A percentile compares a stretch with the other conserved stretches of the same genome.
Evolutionary conservation across 1,139 yeast genomes (phyloP).

Genomic region (Debaryomycetaceae sp.): DNA sequence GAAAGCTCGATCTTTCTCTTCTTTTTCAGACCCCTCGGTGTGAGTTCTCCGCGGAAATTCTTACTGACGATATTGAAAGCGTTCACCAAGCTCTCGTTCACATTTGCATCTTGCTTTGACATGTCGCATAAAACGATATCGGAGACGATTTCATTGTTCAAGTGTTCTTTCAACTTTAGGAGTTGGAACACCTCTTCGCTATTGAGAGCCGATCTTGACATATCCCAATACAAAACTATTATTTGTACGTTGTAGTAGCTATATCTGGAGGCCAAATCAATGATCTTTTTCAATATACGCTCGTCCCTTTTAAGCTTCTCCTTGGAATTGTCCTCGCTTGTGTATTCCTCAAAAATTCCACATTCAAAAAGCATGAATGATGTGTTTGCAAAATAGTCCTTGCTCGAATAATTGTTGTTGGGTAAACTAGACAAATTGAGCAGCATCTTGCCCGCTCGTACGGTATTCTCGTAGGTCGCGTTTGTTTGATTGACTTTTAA

Average conservation of each 20-base stretch:
- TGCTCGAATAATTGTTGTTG: slow-evolving; percentile 27
- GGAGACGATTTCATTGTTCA: slow-evolving; percentile 11
- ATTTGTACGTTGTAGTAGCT: slow-evolving; percentile 35
- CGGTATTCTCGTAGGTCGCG: slow-evolving; percentile 23
- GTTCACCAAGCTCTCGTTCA: slow-evolving; percentile 23
- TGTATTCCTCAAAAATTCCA: slow-evolving; percentile 28
- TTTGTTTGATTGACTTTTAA: slow-evolving; percentile 26
- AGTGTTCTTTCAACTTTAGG: slow-evolving; percentile 15
- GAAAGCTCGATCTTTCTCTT: slow-evolving; percentile 6
- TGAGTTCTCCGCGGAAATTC: slow-evolving; percentile 28
- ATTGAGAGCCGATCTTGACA: slow-evolving; percentile 15
- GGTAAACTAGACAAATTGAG: slow-evolving; percentile 39
- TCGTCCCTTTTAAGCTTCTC: slow-evolving; percentile 35
- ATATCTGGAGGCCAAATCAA: slow-evolving; percentile 32
- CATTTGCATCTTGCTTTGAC: slow-evolving; percentile 24
- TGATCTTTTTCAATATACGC: slow-evolving; percentile 33
- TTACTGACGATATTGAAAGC: slow-evolving; percentile 22
- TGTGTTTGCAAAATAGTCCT: slow-evolving; percentile 33
- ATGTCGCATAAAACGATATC: slow-evolving; percentile 33
- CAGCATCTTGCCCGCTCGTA: slow-evolving; percentile 20
- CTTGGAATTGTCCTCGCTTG: slow-evolving; percentile 14
- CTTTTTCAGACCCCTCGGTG: slow-evolving; percentile 28
- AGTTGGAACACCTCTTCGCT: slow-evolving; percentile 14
- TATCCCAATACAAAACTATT: slow-evolving; percentile 40
- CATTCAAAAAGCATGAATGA: slow-evolving; percentile 46